Evolutionary conservation across 768 basidiomycete species (phyloP).

Genomic region (Xerocomellus intermedius): DNA sequence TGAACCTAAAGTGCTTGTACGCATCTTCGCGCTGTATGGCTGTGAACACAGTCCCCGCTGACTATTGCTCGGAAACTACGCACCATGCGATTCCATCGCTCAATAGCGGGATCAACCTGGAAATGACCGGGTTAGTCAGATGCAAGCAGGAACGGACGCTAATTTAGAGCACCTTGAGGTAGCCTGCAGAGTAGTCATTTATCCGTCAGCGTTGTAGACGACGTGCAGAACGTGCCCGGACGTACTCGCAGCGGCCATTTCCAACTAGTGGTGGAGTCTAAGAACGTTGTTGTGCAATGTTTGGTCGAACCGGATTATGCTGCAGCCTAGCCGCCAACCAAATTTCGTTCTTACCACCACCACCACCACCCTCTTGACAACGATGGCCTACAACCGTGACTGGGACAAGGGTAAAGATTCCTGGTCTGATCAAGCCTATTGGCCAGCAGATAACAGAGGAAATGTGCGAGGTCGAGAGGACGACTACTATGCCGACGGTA

Average conservation of each 20-base stretch:
- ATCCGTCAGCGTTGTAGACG: conserved; percentile 11
- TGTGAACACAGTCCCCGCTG: neutral
- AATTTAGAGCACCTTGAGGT: conserved; percentile 48
- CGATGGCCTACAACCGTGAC: conserved; percentile 78
- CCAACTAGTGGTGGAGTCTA: conserved; percentile 27
- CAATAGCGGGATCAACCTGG: conserved; percentile 54
- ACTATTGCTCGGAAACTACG: conserved; percentile 13
- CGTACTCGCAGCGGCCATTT: conserved; percentile 71
- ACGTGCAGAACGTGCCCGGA: conserved; percentile 4
- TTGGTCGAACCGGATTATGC: conserved; percentile 20
- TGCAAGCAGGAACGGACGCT: neutral
- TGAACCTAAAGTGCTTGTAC: conserved; percentile 84
- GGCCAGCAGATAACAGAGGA: conserved; percentile 37
- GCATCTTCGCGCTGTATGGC: conserved; percentile 69
- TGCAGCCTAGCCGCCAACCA: neutral
- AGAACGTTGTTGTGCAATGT: conserved; percentile 30
- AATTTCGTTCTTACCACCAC: conserved; percentile 26
- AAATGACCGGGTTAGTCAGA: conserved; percentile 4
- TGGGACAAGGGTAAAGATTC: conserved; percentile 79
- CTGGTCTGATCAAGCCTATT: conserved; percentile 49
- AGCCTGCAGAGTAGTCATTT: conserved; percentile 39
- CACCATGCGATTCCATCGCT: conserved; percentile 64
- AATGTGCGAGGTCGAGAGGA: conserved; percentile 63
- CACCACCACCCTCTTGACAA: conserved; percentile 11
- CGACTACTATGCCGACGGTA: conserved; percentile 65